Base-by-base conservation (phyloP, 179 eudicot genomes). In the Beta macrorhiza region DNA sequence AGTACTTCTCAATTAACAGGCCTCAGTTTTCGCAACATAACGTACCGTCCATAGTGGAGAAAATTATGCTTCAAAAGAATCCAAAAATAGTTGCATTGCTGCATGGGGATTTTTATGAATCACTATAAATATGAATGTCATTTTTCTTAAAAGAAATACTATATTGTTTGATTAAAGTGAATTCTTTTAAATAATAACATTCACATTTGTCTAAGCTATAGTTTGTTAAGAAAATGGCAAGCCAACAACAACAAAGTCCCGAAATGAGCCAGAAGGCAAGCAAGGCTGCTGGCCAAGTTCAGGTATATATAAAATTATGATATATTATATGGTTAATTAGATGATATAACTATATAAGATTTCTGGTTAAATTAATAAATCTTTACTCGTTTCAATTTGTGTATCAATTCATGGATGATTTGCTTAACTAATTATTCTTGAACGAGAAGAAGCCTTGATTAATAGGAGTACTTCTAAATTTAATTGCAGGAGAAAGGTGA, bases 401-500 rank as follows among this genome's bases (percentile, higher is more conserved):
- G 2, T 32, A 32, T 32, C 1, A 2, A 2, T 32, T 32, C 37
- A 32, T 32, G 37, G 2, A 32, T 32, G 37, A 32, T 32, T 32
- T 32, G 37, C 2, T 32, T 32, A 32, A 32, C 37, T 32, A 32
- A 32, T 32, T 32, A 32, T 32, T 32, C 37, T 32, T 32, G 37
- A 32, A 32, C 37, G 37, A 32, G 37, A 32, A 32, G 37, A 32
- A 32, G 37, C 37, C 37, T 32, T 32, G 37, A 32, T 32, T 32
- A 32, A 32, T 32, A 32, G 37, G 6, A 58, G 19, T 44, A 2
- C 20, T 79, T 59, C 20, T 44, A 25, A 75, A 55, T 44, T 32
- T 5, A 16, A 57, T 19, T 84, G 73, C 78, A 87, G 89, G 89
- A 82, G 71, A 87, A 83, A 67, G 78, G 25, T 49, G 82, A 87